Evolutionary conservation across 768 basidiomycete genomes (phyloP).

Genomic region (Lyophyllum decastes): DNA sequence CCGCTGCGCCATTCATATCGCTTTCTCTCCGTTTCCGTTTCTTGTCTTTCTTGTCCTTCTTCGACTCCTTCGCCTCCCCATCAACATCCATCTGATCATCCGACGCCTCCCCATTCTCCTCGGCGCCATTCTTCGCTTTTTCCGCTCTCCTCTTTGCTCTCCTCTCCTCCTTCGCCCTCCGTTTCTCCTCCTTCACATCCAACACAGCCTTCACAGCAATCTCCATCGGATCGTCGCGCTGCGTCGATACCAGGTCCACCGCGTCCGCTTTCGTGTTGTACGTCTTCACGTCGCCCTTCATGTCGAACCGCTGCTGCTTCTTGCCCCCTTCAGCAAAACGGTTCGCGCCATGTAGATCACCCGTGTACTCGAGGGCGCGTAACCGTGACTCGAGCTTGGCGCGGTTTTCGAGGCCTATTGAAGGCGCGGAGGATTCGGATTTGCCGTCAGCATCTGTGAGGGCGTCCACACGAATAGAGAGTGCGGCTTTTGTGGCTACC

Average conservation of each 20-base stretch:
- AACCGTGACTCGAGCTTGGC: slow-evolving; percentile 94
- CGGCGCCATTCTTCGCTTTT: slow-evolving; percentile 38
- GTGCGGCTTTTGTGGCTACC: slow-evolving; percentile 97
- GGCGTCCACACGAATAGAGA: slow-evolving; percentile 97
- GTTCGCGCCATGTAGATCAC: slow-evolving; percentile 72
- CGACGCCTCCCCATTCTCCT: slow-evolving; percentile 30
- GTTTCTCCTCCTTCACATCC: slow-evolving; percentile 89
- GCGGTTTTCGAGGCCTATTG: slow-evolving; percentile 91
- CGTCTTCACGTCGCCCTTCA: slow-evolving; percentile 73
- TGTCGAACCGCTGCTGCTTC: slow-evolving; percentile 81
- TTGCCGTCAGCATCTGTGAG: slow-evolving; percentile 92
- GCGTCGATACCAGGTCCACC: slow-evolving; percentile 82
- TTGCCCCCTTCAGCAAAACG: slow-evolving; percentile 60
- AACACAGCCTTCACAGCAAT: slow-evolving; percentile 70
- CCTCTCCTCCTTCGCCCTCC: slow-evolving; percentile 76
- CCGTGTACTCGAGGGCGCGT: slow-evolving; percentile 83
- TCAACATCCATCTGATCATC: slow-evolving; percentile 44
- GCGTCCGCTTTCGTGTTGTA: slow-evolving; percentile 90
- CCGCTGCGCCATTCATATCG: slow-evolving; percentile 46
- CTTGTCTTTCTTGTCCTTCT: slow-evolving; percentile 40
- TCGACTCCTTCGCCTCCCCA: slow-evolving; percentile 33
- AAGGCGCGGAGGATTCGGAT: slow-evolving; percentile 76
- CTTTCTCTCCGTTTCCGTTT: slow-evolving; percentile 63
- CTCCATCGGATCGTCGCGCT: slow-evolving; percentile 77
- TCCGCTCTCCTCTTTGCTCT: slow-evolving; percentile 68